phyloP scores from a whole-genome alignment of 78 protist genomes.

The Polysphondylium violaceum region DNA sequence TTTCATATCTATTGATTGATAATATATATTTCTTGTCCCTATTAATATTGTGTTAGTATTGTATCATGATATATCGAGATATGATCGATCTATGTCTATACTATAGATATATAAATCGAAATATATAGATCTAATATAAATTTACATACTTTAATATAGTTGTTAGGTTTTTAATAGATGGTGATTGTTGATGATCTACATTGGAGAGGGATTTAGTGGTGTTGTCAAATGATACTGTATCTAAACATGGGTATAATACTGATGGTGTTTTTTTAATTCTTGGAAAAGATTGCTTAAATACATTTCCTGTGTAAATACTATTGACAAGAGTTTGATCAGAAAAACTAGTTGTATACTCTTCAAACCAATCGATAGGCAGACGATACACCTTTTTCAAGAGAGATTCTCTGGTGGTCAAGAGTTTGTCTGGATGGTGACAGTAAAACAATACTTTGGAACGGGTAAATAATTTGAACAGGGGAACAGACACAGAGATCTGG shows the following conservation, averaged over 20 bases:
- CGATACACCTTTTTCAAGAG: constrained; percentile 89
- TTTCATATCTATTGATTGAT: constrained; percentile 97
- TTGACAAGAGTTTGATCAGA: constrained; percentile 89
- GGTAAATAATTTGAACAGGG: constrained; percentile 68
- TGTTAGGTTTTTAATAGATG: background rate
- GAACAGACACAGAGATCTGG: constrained; percentile 87
- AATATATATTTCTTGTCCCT: constrained; percentile 72
- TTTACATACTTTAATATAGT: constrained; percentile 2
- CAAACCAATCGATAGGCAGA: constrained; percentile 94
- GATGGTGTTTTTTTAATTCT: constrained; percentile 12
- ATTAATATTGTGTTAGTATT: background rate
- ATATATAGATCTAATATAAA: background rate
- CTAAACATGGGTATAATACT: constrained; percentile 90
- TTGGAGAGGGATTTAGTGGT: constrained; percentile 8
- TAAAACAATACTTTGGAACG: constrained; percentile 91
- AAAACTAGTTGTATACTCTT: constrained; percentile 90
- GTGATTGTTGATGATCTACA: background rate
- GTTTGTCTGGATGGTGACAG: constrained; percentile 98
- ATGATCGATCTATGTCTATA: no score
- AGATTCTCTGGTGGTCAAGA: constrained; percentile 63
- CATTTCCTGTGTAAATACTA: constrained; percentile 86
- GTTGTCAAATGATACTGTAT: constrained; percentile 51
- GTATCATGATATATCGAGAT: no score
- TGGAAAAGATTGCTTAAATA: constrained; percentile 79
- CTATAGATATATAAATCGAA: no score